phyloP scores from a whole-genome alignment of 2,329 filamentous ascomycete genomes.

The Paradendryphiella salina region DNA sequence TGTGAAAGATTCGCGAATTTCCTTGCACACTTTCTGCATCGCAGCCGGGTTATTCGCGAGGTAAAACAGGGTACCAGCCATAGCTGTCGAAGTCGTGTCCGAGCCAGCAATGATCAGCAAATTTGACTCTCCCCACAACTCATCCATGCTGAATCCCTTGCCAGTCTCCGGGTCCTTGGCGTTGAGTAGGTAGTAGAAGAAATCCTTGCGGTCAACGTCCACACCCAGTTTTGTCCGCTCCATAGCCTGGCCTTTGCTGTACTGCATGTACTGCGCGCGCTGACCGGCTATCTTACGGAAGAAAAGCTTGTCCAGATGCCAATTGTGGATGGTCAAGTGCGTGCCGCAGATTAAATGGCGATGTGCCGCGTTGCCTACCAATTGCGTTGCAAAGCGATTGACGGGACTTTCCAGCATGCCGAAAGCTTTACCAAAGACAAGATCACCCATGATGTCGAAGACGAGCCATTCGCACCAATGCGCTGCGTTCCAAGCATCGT shows the following conservation, averaged over 20 bases:
- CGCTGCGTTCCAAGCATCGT: slow-evolving; percentile 50
- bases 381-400: slow-evolving; percentile 49
- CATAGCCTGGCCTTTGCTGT: slow-evolving; percentile 50
- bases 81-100: slow-evolving; percentile 51
- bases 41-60: slow-evolving; percentile 47
- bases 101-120: slow-evolving; percentile 55
- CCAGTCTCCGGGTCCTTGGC: slow-evolving; percentile 54
- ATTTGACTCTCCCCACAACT: slow-evolving; percentile 56
- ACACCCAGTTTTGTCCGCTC: slow-evolving; percentile 49
- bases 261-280: slow-evolving; percentile 49
- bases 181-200: slow-evolving; percentile 54
- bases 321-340: slow-evolving; percentile 50
- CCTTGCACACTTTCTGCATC: slow-evolving; percentile 39
- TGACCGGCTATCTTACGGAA: slow-evolving; percentile 51
- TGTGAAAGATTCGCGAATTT: slow-evolving; percentile 41
- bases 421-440: slow-evolving; percentile 53
- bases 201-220: slow-evolving; percentile 51
- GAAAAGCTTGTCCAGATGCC: slow-evolving; percentile 50
- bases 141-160: slow-evolving; percentile 50
- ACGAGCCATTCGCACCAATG: slow-evolving; percentile 52
- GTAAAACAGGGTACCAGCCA: slow-evolving; percentile 51
- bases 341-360: slow-evolving; percentile 52
- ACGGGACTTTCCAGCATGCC: slow-evolving; percentile 48
- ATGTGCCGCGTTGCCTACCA: slow-evolving; percentile 52
- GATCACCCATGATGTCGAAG: slow-evolving; percentile 58